Evolutionary conservation across 2,329 filamentous ascomycete species (phyloP), one percentile per base, ranked within the genome.

Genomic region (Dendrostoma leiphaemia): DNA sequence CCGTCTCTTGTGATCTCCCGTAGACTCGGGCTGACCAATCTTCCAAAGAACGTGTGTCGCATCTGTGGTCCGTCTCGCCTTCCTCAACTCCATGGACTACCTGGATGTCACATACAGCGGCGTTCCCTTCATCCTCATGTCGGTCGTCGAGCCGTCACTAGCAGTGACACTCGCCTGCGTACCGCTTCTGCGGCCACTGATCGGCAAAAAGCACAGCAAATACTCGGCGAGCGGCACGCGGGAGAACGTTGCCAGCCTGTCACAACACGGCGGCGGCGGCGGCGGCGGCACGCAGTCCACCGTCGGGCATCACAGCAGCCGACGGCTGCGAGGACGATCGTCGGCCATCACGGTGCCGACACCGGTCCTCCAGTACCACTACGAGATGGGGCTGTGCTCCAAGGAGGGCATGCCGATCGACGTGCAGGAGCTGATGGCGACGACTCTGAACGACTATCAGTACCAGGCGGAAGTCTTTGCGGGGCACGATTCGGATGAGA

Each of bases 151-250:
- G 60, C 71, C 70, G 6, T 66, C 66, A 35, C 63, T 75, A 26
- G 71, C 66, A 26, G 65, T 75, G 6, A 68, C 66, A 6, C 60
- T 71, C n/a, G 68, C 69, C 37, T 75, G 70, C 49, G 62, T 74
- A 23, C 71, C 73, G 1, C 63, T 73, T n/a, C 61, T 75, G 37
- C 68, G 72, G 1, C 72, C 74, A 4, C 62, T 77, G 7, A 61
- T 76, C 4, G 67, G 58, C 24, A 64, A 56, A 4, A 7, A 24
- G 8, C 26, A 28, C 15, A 48, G 29, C 6, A 23, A 37, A 5
- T 53, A 48, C n/a, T 53, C 51, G 6, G 37, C 51, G 1, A 48
- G 44, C 2, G 51, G 51, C 6, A 53, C 51, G 15, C 23, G 51
- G 13, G 32, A 53, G 19, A 26, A 53, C 12, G 45, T 40, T 28